These are phyloP conservation scores for Liriodendron chinense DNA, from an alignment of 164 flowering plant species.

Conservation along the genomic window DNA sequence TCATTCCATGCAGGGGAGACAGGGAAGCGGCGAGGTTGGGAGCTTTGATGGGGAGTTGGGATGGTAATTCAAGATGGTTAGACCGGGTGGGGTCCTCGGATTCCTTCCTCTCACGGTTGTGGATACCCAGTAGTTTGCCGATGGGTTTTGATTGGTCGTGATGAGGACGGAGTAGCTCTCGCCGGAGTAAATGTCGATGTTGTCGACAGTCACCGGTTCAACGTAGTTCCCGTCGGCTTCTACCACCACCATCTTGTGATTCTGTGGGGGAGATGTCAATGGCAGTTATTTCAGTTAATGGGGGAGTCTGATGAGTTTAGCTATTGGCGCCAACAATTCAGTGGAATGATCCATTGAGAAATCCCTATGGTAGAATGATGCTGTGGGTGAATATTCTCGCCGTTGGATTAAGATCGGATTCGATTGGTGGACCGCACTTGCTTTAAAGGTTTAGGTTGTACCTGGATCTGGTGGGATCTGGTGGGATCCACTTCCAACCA, in stretches of 20 bases:
- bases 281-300: not conserved
- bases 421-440: too few relatives aligned
- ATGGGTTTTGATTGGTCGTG: slow-evolving; percentile 60
- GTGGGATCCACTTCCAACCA: too few relatives aligned
- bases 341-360: too few relatives aligned
- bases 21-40: slow-evolving; percentile 63
- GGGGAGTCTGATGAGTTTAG: not conserved
- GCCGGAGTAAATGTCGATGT: slow-evolving; percentile 81
- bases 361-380: too few relatives aligned
- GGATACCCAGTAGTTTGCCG: slow-evolving; percentile 73
- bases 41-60: slow-evolving; percentile 41
- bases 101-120: slow-evolving; percentile 55
- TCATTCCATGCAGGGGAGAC: slow-evolving; percentile 72
- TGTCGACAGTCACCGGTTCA: slow-evolving; percentile 50
- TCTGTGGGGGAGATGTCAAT: slow-evolving; percentile 29
- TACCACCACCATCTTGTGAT: slow-evolving; percentile 75
- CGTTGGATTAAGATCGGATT: too few relatives aligned
- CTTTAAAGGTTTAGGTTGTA: too few relatives aligned
- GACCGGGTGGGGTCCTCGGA: slow-evolving; percentile 67
- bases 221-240: slow-evolving; percentile 97
- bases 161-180: slow-evolving; percentile 85
- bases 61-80: slow-evolving; percentile 67
- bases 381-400: too few relatives aligned
- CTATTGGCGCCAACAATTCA: too few relatives aligned
- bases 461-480: too few relatives aligned